phyloP scores from a whole-genome alignment of 1,284 basidiomycete genomes.

The Fomitopsis betulina region DNA sequence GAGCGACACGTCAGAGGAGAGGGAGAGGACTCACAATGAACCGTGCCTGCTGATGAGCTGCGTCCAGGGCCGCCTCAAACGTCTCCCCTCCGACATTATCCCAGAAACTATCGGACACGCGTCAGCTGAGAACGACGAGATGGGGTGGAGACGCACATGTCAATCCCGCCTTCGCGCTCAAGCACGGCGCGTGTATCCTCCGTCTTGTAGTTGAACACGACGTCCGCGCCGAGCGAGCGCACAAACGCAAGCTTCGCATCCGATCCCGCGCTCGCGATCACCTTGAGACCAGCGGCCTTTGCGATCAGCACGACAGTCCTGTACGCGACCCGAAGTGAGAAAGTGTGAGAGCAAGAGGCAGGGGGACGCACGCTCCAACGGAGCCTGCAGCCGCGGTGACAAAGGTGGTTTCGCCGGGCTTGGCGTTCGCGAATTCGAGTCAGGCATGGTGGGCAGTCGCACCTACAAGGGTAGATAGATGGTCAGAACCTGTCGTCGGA shows the following conservation, averaged over 20 bases:
- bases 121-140: not conserved
- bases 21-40: constrained; percentile 58
- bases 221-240: constrained; percentile 61
- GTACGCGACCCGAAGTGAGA: not conserved
- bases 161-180: constrained; percentile 52
- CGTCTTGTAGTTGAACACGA: constrained; percentile 74
- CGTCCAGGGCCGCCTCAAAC: constrained; percentile 53
- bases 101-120: constrained; percentile 48
- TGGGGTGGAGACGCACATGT: constrained; percentile 34
- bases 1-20: too few relatives aligned
- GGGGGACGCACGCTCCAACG: not conserved
- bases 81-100: constrained; percentile 66
- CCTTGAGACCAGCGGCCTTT: constrained; percentile 57
- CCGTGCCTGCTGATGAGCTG: constrained; percentile 45
- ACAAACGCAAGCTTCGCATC: constrained; percentile 66
- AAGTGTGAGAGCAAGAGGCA: not conserved
- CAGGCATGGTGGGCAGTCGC: constrained; percentile 23
- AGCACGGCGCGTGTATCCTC: constrained; percentile 46
- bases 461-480: constrained; percentile 9
- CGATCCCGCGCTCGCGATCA: constrained; percentile 71
- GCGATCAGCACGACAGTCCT: constrained; percentile 42
- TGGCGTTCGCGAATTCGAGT: constrained; percentile 5
- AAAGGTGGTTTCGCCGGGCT: constrained; percentile 1
- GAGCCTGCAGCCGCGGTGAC: constrained; percentile 3
- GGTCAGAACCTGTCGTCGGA: too few relatives aligned